Evolutionary conservation across 768 basidiomycete genomes (phyloP), one percentile per base, ranked within the genome.

Genomic region (Dioszegia hungarica): DNA sequence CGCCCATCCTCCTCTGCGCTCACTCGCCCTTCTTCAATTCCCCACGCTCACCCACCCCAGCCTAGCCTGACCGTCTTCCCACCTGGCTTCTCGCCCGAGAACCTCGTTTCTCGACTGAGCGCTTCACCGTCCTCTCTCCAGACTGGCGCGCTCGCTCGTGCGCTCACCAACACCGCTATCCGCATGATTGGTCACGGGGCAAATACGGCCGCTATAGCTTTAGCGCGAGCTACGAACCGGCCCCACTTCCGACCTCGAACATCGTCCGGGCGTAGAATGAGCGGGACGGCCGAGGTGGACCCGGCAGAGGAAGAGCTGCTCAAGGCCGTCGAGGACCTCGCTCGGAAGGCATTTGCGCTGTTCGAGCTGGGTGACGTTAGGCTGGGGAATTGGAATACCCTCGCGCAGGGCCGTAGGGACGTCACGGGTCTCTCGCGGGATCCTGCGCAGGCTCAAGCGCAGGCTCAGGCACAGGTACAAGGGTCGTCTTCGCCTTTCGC

Each of bases 321-420:
- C n/a, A 83, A 80, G 2, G 75, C 78, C 19, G 78, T 98, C 39
- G 94, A 98, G 71, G 88, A 93, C 61, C 79, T 93, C 2, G 94
- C 93, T 31, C 90, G 95, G 80, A 99, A 98, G 81, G 94, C 94
- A 31, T 86, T 89, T 59, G 91, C 93, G 50, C 78, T 98, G 57
- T 88, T 88, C 55, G 86, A 88, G 59, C 94, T 92, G 84, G 95
- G 89, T 20, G 94, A 98, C 64, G 37, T 64, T 63, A 88, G 91
- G 80, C 86, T 95, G 83, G 34, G 54, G 0, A 33, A 47, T 12
- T 71, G 70, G 61, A 54, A 63, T 17, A 25, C 51, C 29, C 58
- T 65, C 10, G 54, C 19, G 40, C 34, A 28, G 49, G 48, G 17
- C 14, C 39, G 34, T 29, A 38, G 6, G 12, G 41, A 33, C 31